A percentile compares a stretch with the other conserved stretches of the same genome.
phyloP scores from a whole-genome alignment of 78 protist species.

The Andalucia godoyi region DNA sequence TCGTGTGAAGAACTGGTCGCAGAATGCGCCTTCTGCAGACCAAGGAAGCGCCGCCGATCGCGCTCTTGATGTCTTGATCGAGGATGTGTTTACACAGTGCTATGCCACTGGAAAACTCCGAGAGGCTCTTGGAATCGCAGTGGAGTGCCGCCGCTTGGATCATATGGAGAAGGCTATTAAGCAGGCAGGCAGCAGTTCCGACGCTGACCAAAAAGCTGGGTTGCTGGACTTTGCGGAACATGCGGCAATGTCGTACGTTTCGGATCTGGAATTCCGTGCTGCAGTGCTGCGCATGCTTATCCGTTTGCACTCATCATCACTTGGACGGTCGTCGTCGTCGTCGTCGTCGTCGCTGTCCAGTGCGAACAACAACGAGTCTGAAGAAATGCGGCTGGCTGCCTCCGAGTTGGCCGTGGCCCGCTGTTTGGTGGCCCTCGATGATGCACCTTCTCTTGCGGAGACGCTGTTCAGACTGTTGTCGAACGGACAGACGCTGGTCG shows the following conservation, averaged over 20 bases:
- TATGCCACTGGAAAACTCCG: background rate
- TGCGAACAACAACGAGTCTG: background rate
- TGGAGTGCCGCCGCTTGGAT: conserved; percentile 86
- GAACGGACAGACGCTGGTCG: background rate
- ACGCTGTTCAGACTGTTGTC: conserved; percentile 1
- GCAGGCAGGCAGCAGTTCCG: background rate
- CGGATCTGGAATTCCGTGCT: conserved; percentile 2
- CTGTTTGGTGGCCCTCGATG: conserved; percentile 29
- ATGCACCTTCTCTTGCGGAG: background rate
- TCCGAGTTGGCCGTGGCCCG: conserved; percentile 15
- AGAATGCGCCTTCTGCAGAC: background rate
- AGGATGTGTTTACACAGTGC: conserved; percentile 61
- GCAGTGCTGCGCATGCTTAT: background rate
- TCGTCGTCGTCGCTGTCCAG: too few relatives aligned
- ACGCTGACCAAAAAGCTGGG: background rate
- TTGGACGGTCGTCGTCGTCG: too few relatives aligned
- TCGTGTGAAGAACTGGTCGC: conserved; percentile 1
- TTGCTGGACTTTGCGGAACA: background rate
- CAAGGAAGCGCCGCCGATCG: conserved; percentile 20
- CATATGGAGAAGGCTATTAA: conserved; percentile 54
- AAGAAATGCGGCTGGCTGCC: background rate
- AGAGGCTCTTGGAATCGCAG: conserved; percentile 78
- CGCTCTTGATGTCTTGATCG: conserved; percentile 53
- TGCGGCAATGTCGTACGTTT: background rate
- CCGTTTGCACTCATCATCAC: background rate